Conservation (phyloP, 1,284 basidiomycete species). For the Ganoderma meredithae region DNA sequence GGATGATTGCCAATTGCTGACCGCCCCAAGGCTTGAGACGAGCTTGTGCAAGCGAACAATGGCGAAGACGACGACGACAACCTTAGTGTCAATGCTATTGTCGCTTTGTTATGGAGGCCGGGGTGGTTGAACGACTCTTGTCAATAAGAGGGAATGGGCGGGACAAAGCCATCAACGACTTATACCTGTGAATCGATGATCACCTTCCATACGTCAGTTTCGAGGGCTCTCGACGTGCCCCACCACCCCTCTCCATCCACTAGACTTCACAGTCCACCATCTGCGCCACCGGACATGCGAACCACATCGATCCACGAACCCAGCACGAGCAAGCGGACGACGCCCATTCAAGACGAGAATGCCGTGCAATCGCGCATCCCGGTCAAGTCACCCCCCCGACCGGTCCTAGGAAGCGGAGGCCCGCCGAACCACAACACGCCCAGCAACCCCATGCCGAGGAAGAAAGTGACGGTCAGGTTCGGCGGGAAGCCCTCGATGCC, state of each 20-base stretch:
- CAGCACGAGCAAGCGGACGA: slow-evolving; percentile 26
- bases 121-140: neutral
- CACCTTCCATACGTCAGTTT: slow-evolving; percentile 4
- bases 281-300: slow-evolving; percentile 23
- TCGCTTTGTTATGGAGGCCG: neutral
- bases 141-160: slow-evolving; percentile 9
- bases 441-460: slow-evolving; percentile 14
- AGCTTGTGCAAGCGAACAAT: neutral
- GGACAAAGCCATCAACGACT: slow-evolving; percentile 10
- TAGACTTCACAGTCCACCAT: slow-evolving; percentile 7
- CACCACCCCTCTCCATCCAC: slow-evolving; percentile 15
- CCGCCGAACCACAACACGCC: slow-evolving; percentile 8
- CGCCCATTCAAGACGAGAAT: slow-evolving; percentile 25
- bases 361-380: slow-evolving; percentile 18
- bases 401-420: slow-evolving; percentile 3
- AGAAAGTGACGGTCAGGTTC: slow-evolving; percentile 6
- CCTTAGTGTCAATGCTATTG: neutral
- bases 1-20: neutral
- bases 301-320: slow-evolving; percentile 11
- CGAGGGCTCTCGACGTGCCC: slow-evolving; percentile 9
- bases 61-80: neutral
- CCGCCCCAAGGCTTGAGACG: neutral
- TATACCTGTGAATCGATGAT: neutral
- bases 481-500: slow-evolving; percentile 19
- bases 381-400: slow-evolving; percentile 16